A percentile compares a stretch with the other conserved stretches of the same genome.
These are phyloP conservation scores for Aspergillus spinulosporus DNA, from an alignment of 2,329 filamentous ascomycete genomes.

Conservation along the genomic window DNA sequence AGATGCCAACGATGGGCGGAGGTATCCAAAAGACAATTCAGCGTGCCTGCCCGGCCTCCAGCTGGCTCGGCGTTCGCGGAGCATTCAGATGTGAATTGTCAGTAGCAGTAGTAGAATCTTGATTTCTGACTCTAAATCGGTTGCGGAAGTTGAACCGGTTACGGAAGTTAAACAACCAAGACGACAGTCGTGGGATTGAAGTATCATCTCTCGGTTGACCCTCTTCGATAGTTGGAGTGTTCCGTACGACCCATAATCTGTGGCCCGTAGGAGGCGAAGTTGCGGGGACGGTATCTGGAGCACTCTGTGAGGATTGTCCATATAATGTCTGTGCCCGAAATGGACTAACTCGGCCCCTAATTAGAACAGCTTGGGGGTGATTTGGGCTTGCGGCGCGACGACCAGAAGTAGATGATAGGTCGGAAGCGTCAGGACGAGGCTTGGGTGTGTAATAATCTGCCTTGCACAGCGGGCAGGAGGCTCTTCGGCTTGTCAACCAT, in stretches of 20 bases:
- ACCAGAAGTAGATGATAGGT: conserved; percentile 29
- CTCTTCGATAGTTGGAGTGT: neutral
- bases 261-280: neutral
- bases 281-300: conserved; percentile 18
- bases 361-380: conserved; percentile 38
- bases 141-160: conserved; percentile 2
- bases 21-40: conserved; percentile 8
- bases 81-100: neutral
- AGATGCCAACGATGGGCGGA: neutral
- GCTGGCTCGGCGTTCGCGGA: conserved; percentile 22
- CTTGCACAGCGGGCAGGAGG: conserved; percentile 96
- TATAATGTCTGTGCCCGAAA: conserved; percentile 39
- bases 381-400: conserved; percentile 34
- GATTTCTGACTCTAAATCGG: conserved; percentile 3
- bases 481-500: conserved; percentile 90
- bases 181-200: neutral
- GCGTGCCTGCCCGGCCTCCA: conserved; percentile 23
- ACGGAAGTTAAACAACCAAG: neutral
- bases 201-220: neutral
- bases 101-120: neutral
- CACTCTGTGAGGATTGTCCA: conserved; percentile 36
- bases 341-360: conserved; percentile 30
- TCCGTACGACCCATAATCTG: conserved; percentile 5
- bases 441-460: conserved; percentile 97
- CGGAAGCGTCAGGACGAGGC: conserved; percentile 64